phyloP scores from a whole-genome alignment of 495 filamentous ascomycete genomes.

The Neurospora sp. region DNA sequence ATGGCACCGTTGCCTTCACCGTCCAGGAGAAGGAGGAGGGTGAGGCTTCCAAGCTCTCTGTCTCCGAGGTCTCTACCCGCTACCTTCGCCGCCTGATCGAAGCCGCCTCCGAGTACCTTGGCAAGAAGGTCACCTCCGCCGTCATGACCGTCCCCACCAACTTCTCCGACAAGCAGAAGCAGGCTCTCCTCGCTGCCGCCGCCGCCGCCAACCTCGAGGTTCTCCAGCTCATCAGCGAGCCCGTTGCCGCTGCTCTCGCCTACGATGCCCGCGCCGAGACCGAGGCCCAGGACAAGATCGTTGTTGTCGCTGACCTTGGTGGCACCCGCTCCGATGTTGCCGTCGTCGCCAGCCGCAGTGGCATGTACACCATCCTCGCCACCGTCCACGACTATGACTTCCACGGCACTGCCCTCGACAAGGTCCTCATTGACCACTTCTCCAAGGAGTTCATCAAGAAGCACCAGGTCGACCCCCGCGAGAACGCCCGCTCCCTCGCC shows the following conservation, averaged over 20 bases:
- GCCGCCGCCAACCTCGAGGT: conserved; percentile 77
- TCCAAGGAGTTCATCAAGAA: conserved; percentile 94
- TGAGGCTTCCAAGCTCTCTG: conserved; percentile 55
- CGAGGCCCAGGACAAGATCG: conserved; percentile 68
- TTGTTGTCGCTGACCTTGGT: conserved; percentile 88
- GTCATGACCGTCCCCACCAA: conserved; percentile 92
- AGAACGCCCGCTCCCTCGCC: conserved; percentile 68
- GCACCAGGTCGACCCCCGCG: conserved; percentile 70
- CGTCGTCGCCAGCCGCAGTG: conserved; percentile 79
- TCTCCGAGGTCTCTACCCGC: conserved; percentile 79
- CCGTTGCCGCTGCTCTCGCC: conserved; percentile 81
- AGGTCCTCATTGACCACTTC: conserved; percentile 88
- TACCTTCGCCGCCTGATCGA: conserved; percentile 72
- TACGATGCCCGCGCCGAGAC: conserved; percentile 82
- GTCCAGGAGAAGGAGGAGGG: conserved; percentile 59
- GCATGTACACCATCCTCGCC: conserved; percentile 92
- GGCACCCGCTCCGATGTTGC: conserved; percentile 88
- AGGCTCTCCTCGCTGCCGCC: conserved; percentile 66
- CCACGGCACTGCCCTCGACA: conserved; percentile 70
- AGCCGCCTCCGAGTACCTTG: conserved; percentile 84
- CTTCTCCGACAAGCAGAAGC: conserved; percentile 76
- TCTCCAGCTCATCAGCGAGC: conserved; percentile 86
- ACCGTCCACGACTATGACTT: conserved; percentile 93
- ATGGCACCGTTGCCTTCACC: conserved; percentile 68
- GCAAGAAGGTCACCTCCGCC: conserved; percentile 82